Evolutionary conservation across 805 yeast species (phyloP).

Genomic region (Geotrichum ghanense): DNA sequence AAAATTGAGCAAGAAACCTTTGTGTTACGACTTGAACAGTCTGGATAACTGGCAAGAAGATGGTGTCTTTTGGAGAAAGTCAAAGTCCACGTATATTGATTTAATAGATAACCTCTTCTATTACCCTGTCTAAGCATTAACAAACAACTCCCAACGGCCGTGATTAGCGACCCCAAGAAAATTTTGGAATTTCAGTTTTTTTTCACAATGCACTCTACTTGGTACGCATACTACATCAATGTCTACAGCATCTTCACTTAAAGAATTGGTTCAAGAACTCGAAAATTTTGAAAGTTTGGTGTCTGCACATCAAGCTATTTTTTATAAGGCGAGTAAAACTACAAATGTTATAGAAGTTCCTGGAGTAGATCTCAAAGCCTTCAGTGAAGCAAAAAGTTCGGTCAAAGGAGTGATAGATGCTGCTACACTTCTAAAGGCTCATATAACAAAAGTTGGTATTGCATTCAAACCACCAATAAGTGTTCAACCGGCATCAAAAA

Average conservation of each 20-base stretch:
- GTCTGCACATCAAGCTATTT: neutral
- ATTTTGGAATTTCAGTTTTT: neutral
- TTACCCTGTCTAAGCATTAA: no score
- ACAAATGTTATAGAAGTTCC: constrained; percentile 1
- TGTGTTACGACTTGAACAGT: neutral
- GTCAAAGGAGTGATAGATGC: constrained; percentile 49
- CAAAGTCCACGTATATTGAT: neutral
- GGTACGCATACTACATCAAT: neutral
- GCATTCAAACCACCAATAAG: constrained; percentile 52
- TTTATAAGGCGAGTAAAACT: neutral
- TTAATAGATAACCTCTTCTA: no score
- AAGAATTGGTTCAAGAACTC: neutral
- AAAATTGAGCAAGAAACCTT: neutral
- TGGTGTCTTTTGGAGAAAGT: neutral
- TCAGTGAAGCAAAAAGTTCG: constrained; percentile 30
- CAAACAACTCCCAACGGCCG: no score
- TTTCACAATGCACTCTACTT: neutral
- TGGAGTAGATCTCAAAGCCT: neutral
- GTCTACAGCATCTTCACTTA: neutral
- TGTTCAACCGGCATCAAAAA: constrained; percentile 37
- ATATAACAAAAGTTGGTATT: constrained; percentile 65
- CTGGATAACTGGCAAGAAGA: neutral
- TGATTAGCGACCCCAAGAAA: no score
- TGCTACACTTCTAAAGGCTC: constrained; percentile 52
- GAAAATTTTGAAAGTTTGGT: neutral